Percentiles rank a stretch among this genome's conserved stretches.
These are phyloP conservation scores for Sporothrix brunneoviolacea DNA, from an alignment of 2,329 filamentous ascomycete species.

Conservation along the genomic window DNA sequence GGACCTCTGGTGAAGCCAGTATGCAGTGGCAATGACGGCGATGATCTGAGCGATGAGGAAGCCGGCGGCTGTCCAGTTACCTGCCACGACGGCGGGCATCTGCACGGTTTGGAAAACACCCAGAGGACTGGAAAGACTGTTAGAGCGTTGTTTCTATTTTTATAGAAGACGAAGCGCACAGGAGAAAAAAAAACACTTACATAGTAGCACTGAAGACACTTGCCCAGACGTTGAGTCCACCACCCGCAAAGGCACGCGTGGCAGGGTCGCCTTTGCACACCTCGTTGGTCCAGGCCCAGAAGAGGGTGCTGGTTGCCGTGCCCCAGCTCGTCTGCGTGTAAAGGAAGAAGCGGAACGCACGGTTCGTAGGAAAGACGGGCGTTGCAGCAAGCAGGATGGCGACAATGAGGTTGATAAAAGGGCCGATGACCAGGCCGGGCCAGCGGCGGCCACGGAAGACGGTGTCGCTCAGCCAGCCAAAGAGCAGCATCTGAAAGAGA, in stretches of 20 bases:
- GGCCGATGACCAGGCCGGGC: neutral
- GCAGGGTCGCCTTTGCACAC: conserved; percentile 3
- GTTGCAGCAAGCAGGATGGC: neutral
- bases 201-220: neutral
- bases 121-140: too few relatives aligned
- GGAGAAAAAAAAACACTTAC: too few relatives aligned
- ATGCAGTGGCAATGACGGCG: neutral
- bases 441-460: conserved; percentile 7
- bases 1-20: neutral
- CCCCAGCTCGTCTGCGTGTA: neutral
- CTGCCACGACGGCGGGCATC: neutral
- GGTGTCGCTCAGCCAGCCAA: conserved; percentile 1
- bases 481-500: neutral
- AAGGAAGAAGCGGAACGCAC: neutral
- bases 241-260: neutral
- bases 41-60: neutral
- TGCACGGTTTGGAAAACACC: conserved; percentile 1
- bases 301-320: neutral
- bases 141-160: too few relatives aligned
- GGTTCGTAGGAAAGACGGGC: conserved; percentile 2
- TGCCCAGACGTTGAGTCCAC: neutral
- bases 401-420: neutral
- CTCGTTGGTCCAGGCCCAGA: conserved; percentile 7
- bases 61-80: neutral
- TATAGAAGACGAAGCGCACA: too few relatives aligned